These are phyloP conservation scores for Hanseniaspora thailandica DNA, from an alignment of 805 yeast genomes.

Conservation along the genomic window DNA sequence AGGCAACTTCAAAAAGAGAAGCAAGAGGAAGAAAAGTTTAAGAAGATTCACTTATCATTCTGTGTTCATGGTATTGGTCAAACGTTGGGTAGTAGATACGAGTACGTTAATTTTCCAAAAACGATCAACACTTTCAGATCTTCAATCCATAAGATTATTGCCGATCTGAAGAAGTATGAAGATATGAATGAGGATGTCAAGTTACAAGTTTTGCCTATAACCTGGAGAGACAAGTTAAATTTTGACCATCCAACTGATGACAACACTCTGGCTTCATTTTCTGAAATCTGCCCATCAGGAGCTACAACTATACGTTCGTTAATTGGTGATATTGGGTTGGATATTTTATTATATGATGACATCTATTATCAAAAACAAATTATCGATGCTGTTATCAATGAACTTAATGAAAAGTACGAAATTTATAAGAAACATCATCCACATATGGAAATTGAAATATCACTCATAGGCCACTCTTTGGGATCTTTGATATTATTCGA, in stretches of 20 bases:
- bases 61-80: slow-evolving; percentile 96
- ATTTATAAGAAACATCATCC: slow-evolving; percentile 56
- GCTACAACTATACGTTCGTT: slow-evolving; percentile 64
- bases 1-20: not conserved
- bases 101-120: slow-evolving; percentile 76
- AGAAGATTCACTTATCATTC: slow-evolving; percentile 42
- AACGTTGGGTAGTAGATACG: slow-evolving; percentile 62
- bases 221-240: slow-evolving; percentile 76
- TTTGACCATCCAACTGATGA: slow-evolving; percentile 41
- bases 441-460: slow-evolving; percentile 64
- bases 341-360: slow-evolving; percentile 69
- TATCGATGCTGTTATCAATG: slow-evolving; percentile 45
- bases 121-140: slow-evolving; percentile 58
- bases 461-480: slow-evolving; percentile 79
- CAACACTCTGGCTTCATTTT: slow-evolving; percentile 46
- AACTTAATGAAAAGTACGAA: slow-evolving; percentile 52
- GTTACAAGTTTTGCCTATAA: slow-evolving; percentile 76
- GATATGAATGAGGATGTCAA: slow-evolving; percentile 41
- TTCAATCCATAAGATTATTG: slow-evolving; percentile 39
- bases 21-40: not conserved
- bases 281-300: slow-evolving; percentile 66
- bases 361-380: slow-evolving; percentile 54
- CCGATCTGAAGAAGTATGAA: slow-evolving; percentile 34
- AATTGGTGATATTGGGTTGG: slow-evolving; percentile 78
- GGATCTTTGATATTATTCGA: slow-evolving; percentile 83